phyloP scores from a whole-genome alignment of 495 filamentous ascomycete genomes.

The Neurospora sp. region DNA sequence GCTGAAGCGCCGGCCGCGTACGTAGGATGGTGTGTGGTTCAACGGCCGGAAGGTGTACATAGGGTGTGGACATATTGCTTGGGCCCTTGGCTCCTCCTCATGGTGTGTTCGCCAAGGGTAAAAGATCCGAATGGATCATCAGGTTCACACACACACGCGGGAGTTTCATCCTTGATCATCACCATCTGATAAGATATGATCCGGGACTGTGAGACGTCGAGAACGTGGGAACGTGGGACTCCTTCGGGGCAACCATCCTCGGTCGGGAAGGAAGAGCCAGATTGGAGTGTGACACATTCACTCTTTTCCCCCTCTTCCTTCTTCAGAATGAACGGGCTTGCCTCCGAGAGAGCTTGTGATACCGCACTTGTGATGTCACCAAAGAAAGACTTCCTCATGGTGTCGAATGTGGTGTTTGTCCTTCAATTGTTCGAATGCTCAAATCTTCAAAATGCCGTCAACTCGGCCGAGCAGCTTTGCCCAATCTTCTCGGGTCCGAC shows the following conservation, averaged over 20 bases:
- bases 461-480: not conserved
- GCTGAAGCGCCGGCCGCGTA: not conserved
- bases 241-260: not conserved
- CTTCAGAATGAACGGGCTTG: not conserved
- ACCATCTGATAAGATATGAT: not conserved
- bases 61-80: not conserved
- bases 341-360: not conserved
- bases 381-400: not conserved
- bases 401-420: not conserved
- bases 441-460: not conserved
- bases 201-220: not conserved
- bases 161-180: not conserved
- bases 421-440: not conserved
- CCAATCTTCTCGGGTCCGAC: not conserved
- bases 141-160: not conserved
- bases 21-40: not conserved
- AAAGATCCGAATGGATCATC: not conserved
- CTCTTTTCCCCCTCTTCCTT: not conserved
- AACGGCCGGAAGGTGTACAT: not conserved
- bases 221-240: not conserved
- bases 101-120: not conserved
- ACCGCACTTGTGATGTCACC: not conserved
- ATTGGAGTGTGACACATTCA: not conserved
- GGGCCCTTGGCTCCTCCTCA: too few relatives aligned
- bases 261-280: not conserved